phyloP scores from a whole-genome alignment of 768 basidiomycete genomes.

The Mycena metata region DNA sequence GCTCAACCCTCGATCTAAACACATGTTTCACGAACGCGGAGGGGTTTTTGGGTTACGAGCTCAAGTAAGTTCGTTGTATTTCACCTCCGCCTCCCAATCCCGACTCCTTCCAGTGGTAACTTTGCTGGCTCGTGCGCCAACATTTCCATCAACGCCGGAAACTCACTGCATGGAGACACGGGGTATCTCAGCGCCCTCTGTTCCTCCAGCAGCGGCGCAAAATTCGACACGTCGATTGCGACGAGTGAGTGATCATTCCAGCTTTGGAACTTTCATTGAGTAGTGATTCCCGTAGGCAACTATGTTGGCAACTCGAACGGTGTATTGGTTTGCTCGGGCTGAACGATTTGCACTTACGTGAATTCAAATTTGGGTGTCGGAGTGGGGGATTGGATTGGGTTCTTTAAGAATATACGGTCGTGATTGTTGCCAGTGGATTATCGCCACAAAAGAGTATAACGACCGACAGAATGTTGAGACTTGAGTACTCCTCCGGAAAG shows the following conservation, averaged over 20 bases:
- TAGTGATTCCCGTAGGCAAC: neutral
- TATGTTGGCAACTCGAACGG: conserved; percentile 26
- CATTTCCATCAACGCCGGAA: conserved; percentile 24
- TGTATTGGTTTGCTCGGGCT: conserved; percentile 17
- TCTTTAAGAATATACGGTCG: too few species aligned
- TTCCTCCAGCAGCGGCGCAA: conserved; percentile 8
- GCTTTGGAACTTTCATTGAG: conserved; percentile 6
- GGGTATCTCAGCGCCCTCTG: conserved; percentile 27
- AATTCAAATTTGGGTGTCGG: too few species aligned
- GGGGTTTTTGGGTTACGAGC: conserved; percentile 18
- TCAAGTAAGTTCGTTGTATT: conserved; percentile 18
- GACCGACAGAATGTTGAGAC: too few species aligned
- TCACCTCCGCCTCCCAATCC: neutral
- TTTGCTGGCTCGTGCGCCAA: conserved; percentile 27
- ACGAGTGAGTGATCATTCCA: conserved; percentile 23
- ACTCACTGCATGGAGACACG: conserved; percentile 20
- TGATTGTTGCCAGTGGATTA: neutral
- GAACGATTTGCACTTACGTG: neutral
- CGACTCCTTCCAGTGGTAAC: conserved; percentile 20
- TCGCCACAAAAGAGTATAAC: too few species aligned
- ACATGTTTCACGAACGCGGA: conserved; percentile 30
- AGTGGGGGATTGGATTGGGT: too few species aligned
- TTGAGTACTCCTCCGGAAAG: too few species aligned
- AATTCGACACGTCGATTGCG: conserved; percentile 30
- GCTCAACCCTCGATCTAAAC: conserved; percentile 23